Base-by-base conservation (phyloP, 1,139 yeast genomes). In the Geotrichum klebahnii region DNA sequence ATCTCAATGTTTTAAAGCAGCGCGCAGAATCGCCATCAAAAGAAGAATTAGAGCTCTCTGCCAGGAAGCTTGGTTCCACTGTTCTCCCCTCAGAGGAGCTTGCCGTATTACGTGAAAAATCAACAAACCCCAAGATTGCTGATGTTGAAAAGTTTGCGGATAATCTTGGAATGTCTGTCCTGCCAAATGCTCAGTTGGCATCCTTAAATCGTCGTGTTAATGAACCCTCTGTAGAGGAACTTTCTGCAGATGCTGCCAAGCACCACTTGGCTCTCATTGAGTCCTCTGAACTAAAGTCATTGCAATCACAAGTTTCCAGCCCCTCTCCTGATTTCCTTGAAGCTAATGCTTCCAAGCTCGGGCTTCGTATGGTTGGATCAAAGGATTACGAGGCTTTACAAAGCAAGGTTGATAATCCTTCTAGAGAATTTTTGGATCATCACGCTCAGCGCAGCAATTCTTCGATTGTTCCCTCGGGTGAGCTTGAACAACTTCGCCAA, bases 201-300 rank as follows among this genome's bases (percentile, higher is more conserved):
- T 58, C 58, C 23, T 56, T 67, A n/a, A 43, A 49, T 19, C 22
- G 48, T 14, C 48, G 47, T n/a, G 44, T 33, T 26, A 38, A 17
- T 6, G 29, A 43, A 14, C 42, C 46, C 16, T 40, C 51, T 20
- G 41, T 32, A 32, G 47, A 43, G 19, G 51, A 48, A 24, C 46
- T 49, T 29, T 23, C 36, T 34, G 38, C 36, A 19, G 44, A 44
- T 17, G 48, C 52, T 28, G 42, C 37, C 9, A 33, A 28, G 19
- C 44, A 45, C 12, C 42, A 41, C 16, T 44, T 41, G 28, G 24
- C 43, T 19, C 44, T 52, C 22, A 32, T 51, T 3, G 58, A 69
- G 3, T 50, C 59, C 8, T 68, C 64, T 0, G 75, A 72, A 33
- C 67, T 67, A 54, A 57, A 63, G 24, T 51, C 55, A 2, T 54